A percentile compares a stretch with the other conserved stretches of the same genome.
Conservation (phyloP, 192 early-diverging fungal genomes). For the Gigaspora rosea region DNA sequence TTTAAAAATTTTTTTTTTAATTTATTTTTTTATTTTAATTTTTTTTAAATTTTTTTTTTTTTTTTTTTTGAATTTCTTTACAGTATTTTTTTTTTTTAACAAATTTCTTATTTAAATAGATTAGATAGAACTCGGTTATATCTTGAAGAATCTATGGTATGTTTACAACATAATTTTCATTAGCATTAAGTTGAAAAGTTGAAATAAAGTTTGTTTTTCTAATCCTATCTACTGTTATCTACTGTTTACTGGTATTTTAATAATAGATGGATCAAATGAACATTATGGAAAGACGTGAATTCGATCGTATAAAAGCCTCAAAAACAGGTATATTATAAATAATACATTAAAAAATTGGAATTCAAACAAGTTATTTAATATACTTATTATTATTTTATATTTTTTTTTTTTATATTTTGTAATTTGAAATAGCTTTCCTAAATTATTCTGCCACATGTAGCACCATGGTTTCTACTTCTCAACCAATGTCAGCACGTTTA, state of each 20-base stretch:
- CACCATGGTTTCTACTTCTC: constrained; percentile 48
- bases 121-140: constrained; percentile 66
- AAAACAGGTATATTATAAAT: constrained; percentile 45
- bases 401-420: background rate
- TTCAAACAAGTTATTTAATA: no score
- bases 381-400: no score
- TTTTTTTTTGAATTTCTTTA: no score
- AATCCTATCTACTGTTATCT: background rate
- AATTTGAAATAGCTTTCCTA: constrained; percentile 40
- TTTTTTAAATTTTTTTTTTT: no score
- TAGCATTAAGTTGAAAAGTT: no score
- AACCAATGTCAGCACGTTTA: constrained; percentile 62
- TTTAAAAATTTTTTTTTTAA: no score
- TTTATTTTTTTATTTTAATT: no score
- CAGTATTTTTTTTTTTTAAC: no score
- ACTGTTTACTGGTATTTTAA: background rate
- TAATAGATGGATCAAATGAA: constrained; percentile 54
- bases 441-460: constrained; percentile 52
- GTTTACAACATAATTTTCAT: background rate
- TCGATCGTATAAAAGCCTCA: constrained; percentile 49
- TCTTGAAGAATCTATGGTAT: constrained; percentile 69
- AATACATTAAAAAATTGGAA: no score
- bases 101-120: background rate
- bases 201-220: background rate
- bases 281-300: constrained; percentile 52